Conservation (phyloP, 345 rosid genomes). For the Bruguiera sexangula region DNA sequence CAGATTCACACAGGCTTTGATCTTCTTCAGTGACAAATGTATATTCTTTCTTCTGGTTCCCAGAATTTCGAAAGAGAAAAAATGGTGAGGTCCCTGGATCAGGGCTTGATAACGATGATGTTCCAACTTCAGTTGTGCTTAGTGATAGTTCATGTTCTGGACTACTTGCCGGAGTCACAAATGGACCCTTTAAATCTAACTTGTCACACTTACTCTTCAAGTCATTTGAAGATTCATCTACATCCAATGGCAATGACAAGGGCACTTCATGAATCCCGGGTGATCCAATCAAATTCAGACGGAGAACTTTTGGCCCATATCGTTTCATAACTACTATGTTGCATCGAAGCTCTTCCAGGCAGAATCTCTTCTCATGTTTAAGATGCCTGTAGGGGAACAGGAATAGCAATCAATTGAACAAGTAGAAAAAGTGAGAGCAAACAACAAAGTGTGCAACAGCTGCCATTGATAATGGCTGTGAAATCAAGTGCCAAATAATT, state of each 20-base stretch:
- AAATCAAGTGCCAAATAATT: background rate
- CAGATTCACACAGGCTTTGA: slow-evolving; percentile 45
- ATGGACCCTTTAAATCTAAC: slow-evolving; percentile 23
- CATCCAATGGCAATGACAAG: slow-evolving; percentile 37
- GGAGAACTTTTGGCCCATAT: slow-evolving; percentile 79
- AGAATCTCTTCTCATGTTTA: slow-evolving; percentile 68
- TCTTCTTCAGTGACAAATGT: slow-evolving; percentile 52
- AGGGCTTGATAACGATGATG: slow-evolving; percentile 83
- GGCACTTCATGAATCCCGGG: slow-evolving; percentile 40
- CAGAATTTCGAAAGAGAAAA: slow-evolving; percentile 48
- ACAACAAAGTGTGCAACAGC: too few relatives aligned
- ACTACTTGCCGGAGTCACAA: slow-evolving; percentile 87
- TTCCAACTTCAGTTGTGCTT: slow-evolving; percentile 81
- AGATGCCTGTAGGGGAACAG: slow-evolving; percentile 52
- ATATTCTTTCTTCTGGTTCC: slow-evolving; percentile 62
- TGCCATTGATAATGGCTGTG: background rate
- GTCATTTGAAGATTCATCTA: slow-evolving; percentile 38
- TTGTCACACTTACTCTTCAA: slow-evolving; percentile 35
- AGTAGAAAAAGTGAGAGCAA: background rate
- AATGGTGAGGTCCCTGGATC: slow-evolving; percentile 93
- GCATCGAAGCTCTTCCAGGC: slow-evolving; percentile 92
- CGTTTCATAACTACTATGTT: slow-evolving; percentile 93
- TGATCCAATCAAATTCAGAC: slow-evolving; percentile 79
- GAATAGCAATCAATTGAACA: slow-evolving; percentile 13
- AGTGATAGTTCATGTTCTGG: slow-evolving; percentile 91